phyloP scores from a whole-genome alignment of 164 flowering plant genomes.

The Nelumbo lutea region DNA sequence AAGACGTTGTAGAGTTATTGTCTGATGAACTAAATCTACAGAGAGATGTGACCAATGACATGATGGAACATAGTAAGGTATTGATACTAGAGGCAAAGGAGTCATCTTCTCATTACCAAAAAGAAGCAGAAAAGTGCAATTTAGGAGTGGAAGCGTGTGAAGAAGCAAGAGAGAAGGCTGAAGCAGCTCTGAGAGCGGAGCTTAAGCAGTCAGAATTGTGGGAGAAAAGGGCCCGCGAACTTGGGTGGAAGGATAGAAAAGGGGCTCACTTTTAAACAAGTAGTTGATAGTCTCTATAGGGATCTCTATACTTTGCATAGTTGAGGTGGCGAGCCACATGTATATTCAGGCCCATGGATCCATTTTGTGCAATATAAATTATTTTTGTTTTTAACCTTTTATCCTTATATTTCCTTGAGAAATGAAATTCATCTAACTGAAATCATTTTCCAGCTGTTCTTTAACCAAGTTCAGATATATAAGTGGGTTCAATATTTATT shows the following conservation, averaged over 20 bases:
- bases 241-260: constrained; percentile 42
- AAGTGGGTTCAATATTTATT: no score
- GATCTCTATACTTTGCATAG: neutral
- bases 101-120: constrained; percentile 46
- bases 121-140: constrained; percentile 70
- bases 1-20: constrained; percentile 1
- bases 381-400: no score
- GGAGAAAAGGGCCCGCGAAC: constrained; percentile 38
- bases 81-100: constrained; percentile 28
- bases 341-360: neutral
- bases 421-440: no score
- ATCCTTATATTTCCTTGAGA: no score
- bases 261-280: constrained; percentile 5
- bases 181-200: no score
- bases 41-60: constrained; percentile 35
- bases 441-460: no score
- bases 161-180: no score
- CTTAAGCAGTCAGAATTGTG: no score
- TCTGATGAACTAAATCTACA: constrained; percentile 28
- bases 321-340: neutral
- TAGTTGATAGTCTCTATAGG: neutral
- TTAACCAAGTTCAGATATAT: no score
- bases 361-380: neutral
- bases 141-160: constrained; percentile 3
- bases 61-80: constrained; percentile 26